Percentiles rank a stretch among this genome's conserved stretches.
Conservation (phyloP, 2,329 filamentous ascomycete genomes). For the Talaromyces pinophilus region DNA sequence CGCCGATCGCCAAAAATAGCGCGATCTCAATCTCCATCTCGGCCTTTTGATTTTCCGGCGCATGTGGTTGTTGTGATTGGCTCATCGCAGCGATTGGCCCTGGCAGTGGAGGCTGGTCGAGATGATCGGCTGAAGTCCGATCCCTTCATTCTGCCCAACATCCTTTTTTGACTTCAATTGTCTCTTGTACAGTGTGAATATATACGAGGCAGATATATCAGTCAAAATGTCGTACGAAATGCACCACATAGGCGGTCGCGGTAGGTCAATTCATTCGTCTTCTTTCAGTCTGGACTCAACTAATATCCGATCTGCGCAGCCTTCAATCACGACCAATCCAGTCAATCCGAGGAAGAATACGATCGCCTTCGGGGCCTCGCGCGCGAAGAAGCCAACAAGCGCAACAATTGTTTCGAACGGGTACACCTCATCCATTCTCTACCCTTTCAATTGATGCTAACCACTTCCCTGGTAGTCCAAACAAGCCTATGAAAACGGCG, state of each 20-base stretch:
- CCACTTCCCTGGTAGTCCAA: conserved; percentile 55
- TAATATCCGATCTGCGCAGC: conserved; percentile 42
- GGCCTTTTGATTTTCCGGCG: conserved; percentile 5
- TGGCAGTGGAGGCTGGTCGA: neutral
- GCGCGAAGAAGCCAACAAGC: conserved; percentile 75
- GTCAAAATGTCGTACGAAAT: conserved; percentile 22
- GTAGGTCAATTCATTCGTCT: neutral
- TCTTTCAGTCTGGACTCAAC: neutral
- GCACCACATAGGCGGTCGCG: conserved; percentile 21
- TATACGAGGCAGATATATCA: neutral
- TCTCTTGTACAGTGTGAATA: neutral
- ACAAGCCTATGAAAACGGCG: conserved; percentile 78
- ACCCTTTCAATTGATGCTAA: neutral
- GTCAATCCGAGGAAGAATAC: conserved; percentile 75
- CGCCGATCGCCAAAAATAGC: conserved; percentile 10
- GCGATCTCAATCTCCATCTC: conserved; percentile 9
- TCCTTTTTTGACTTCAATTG: neutral
- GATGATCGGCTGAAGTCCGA: conserved; percentile 4
- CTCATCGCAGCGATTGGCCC: neutral
- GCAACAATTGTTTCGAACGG: conserved; percentile 72
- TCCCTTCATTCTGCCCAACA: neutral
- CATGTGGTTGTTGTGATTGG: neutral
- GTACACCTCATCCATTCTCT: conserved; percentile 44
- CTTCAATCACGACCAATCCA: conserved; percentile 71
- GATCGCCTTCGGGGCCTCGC: conserved; percentile 85